phyloP scores from a whole-genome alignment of 805 yeast species.

The Metschnikowia proteae region DNA sequence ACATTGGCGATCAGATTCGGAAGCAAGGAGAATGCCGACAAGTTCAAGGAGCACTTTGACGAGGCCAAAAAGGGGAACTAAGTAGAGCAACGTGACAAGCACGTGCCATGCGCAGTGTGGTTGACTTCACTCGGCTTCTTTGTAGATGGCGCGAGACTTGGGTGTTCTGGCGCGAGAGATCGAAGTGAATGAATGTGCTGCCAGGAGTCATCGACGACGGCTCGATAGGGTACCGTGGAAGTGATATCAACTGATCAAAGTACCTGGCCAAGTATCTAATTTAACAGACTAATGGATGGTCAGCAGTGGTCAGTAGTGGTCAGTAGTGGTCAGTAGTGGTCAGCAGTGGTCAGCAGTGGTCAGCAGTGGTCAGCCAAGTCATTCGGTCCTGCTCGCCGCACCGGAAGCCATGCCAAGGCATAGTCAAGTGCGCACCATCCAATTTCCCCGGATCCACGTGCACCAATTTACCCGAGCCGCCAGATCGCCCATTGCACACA shows the following conservation, averaged over 20 bases:
- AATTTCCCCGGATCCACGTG: slow-evolving; percentile 7
- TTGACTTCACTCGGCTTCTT: not conserved
- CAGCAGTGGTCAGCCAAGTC: no score
- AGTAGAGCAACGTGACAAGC: not conserved
- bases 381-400: no score
- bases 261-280: no score
- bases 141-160: not conserved
- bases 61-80: slow-evolving; percentile 54
- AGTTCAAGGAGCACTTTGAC: slow-evolving; percentile 89
- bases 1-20: slow-evolving; percentile 96
- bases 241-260: no score
- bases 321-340: no score
- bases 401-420: not conserved
- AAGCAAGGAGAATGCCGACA: slow-evolving; percentile 87
- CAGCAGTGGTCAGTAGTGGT: no score
- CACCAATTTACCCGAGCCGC: slow-evolving; percentile 2
- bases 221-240: no score
- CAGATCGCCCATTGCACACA: not conserved
- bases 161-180: no score
- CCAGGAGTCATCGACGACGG: no score
- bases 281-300: no score
- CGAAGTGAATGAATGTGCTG: no score
- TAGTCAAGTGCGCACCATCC: not conserved
- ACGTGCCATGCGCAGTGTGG: not conserved
- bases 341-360: no score